Percentiles rank a stretch among this genome's conserved stretches.
These are phyloP conservation scores for Pseudogymnoascus sp. DNA, from an alignment of 2,329 filamentous ascomycete species.

Conservation along the genomic window DNA sequence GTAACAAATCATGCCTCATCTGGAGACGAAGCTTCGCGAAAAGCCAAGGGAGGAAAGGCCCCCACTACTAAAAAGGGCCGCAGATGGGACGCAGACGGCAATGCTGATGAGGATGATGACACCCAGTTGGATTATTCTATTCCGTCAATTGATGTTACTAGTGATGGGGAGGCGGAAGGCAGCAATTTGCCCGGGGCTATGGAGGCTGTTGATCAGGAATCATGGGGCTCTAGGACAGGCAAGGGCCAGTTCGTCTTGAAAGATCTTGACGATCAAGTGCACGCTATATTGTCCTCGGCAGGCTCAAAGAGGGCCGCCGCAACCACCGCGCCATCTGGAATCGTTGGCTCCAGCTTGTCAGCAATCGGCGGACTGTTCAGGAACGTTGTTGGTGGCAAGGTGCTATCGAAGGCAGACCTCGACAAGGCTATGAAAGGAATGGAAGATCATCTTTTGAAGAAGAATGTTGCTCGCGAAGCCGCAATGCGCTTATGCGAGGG, in stretches of 20 bases:
- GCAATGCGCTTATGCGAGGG: slow-evolving; percentile 84
- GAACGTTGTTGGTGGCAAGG: slow-evolving; percentile 92
- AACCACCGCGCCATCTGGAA: slow-evolving; percentile 41
- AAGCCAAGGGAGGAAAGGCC: slow-evolving; percentile 43
- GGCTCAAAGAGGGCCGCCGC: slow-evolving; percentile 50
- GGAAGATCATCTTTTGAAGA: slow-evolving; percentile 88
- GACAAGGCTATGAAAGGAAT: slow-evolving; percentile 90
- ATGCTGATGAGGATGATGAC: slow-evolving; percentile 70
- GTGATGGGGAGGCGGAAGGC: slow-evolving; percentile 40
- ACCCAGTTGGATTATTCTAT: slow-evolving; percentile 86
- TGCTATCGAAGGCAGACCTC: slow-evolving; percentile 77
- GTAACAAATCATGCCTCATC: slow-evolving; percentile 64
- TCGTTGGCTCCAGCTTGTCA: slow-evolving; percentile 72
- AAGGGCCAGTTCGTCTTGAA: slow-evolving; percentile 92
- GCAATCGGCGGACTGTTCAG: slow-evolving; percentile 84
- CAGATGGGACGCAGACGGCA: slow-evolving; percentile 85
- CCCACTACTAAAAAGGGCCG: slow-evolving; percentile 71
- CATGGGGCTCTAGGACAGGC: slow-evolving; percentile 76
- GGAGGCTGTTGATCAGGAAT: slow-evolving; percentile 66
- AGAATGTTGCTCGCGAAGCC: slow-evolving; percentile 94
- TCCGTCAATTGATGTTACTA: slow-evolving; percentile 41
- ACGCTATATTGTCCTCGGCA: slow-evolving; percentile 77
- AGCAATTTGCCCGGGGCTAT: slow-evolving; percentile 47
- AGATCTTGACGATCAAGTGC: slow-evolving; percentile 87
- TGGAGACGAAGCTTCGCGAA: slow-evolving; percentile 67